Conservation (phyloP, 2,329 filamentous ascomycete species). For the Claviceps capensis region DNA sequence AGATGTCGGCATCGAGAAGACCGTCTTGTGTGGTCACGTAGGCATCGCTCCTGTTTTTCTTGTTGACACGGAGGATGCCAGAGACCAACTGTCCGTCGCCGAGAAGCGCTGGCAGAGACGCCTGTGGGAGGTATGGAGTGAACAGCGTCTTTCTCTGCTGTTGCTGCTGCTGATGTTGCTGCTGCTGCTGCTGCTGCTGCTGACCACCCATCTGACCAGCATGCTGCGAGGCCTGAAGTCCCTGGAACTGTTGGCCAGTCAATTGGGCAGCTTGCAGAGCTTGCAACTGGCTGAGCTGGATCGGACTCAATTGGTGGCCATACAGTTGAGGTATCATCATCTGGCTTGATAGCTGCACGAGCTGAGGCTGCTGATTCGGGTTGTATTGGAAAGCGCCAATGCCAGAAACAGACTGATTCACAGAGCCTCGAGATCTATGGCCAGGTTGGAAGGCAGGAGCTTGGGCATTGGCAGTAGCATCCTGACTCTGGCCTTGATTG, state of each 20-base stretch:
- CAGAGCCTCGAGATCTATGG: conserved; percentile 72
- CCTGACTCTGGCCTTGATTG: conserved; percentile 57
- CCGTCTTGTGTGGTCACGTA: conserved; percentile 90
- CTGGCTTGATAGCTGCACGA: conserved; percentile 75
- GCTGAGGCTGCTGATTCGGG: conserved; percentile 60
- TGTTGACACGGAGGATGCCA: conserved; percentile 94
- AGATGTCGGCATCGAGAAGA: conserved; percentile 88
- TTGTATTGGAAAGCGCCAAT: conserved; percentile 79
- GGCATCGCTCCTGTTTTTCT: conserved; percentile 97
- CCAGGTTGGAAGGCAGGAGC: conserved; percentile 76
- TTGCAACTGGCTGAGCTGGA: conserved; percentile 83
- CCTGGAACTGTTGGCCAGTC: conserved; percentile 60
- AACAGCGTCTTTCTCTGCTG: conserved; percentile 97
- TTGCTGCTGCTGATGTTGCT: conserved; percentile 53
- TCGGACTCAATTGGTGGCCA: conserved; percentile 72
- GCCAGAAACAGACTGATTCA: conserved; percentile 73
- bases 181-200: conserved; percentile 17
- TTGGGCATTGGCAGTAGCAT: conserved; percentile 34
- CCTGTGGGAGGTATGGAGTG: conserved; percentile 92
- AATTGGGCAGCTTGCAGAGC: conserved; percentile 82
- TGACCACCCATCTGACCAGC: conserved; percentile 50
- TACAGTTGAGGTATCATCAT: conserved; percentile 82
- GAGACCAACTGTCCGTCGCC: conserved; percentile 89
- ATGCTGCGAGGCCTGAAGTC: conserved; percentile 58
- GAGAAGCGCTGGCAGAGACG: conserved; percentile 78